Evolutionary conservation across 2,329 filamentous ascomycete species (phyloP).

Genomic region (Aspergillus sp.): DNA sequence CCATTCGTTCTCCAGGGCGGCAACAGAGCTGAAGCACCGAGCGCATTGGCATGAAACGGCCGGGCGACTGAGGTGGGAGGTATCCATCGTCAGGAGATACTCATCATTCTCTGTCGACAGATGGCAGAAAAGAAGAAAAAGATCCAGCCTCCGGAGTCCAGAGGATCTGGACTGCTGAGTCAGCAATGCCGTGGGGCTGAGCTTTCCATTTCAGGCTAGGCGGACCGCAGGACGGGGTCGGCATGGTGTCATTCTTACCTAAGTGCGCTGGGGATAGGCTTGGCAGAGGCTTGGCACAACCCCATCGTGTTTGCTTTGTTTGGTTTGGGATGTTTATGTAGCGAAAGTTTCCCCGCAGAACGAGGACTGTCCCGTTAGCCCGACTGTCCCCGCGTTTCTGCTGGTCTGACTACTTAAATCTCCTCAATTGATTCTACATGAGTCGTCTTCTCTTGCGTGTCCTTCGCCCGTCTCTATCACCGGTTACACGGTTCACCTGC

Average conservation of each 20-base stretch:
- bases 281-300: too few species aligned
- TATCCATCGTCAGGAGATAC: slow-evolving; percentile 20
- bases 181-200: slow-evolving; percentile 13
- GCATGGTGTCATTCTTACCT: slow-evolving; percentile 3
- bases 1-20: slow-evolving; percentile 34
- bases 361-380: too few species aligned
- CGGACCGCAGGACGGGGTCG: too few species aligned
- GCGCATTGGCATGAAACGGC: slow-evolving; percentile 31
- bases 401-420: too few species aligned
- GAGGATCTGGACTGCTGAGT: slow-evolving; percentile 21
- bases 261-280: slow-evolving; percentile 3
- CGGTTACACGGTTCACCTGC: slow-evolving; percentile 4
- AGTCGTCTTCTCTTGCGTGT: slow-evolving; percentile 6
- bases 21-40: slow-evolving; percentile 32
- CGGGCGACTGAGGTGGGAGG: slow-evolving; percentile 26
- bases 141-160: slow-evolving; percentile 15
- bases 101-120: too few species aligned
- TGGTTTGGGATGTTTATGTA: too few species aligned
- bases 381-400: too few species aligned
- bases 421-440: slow-evolving; percentile 7
- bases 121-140: too few species aligned
- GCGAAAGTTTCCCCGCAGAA: too few species aligned
- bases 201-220: slow-evolving; percentile 11
- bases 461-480: slow-evolving; percentile 3
- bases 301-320: too few species aligned